phyloP scores from a whole-genome alignment of 2,329 filamentous ascomycete species.

The Aspergillus sp. region DNA sequence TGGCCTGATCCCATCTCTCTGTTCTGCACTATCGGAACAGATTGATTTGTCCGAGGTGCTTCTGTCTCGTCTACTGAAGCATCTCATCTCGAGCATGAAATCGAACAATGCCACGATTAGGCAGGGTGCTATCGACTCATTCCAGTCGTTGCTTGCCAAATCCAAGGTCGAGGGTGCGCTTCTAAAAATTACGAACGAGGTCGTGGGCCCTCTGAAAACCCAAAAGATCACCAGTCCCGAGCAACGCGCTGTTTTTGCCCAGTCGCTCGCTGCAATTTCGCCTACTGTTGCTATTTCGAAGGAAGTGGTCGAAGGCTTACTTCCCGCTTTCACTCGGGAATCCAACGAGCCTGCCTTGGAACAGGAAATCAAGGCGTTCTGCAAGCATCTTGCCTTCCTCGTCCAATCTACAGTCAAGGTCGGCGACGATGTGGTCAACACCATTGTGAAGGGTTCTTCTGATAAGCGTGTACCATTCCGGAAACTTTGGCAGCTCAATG shows the following conservation, averaged over 20 bases:
- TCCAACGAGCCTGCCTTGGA: constrained; percentile 75
- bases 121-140: constrained; percentile 65
- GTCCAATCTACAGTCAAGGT: constrained; percentile 54
- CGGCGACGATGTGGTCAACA: constrained; percentile 59
- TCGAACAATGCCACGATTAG: constrained; percentile 76
- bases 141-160: constrained; percentile 58
- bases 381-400: constrained; percentile 55
- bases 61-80: constrained; percentile 67
- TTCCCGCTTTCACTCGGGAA: constrained; percentile 67
- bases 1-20: constrained; percentile 65
- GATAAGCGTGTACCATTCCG: constrained; percentile 77
- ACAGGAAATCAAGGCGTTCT: constrained; percentile 65
- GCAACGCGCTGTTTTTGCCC: constrained; percentile 72
- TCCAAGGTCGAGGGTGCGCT: constrained; percentile 53
- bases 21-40: constrained; percentile 57
- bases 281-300: constrained; percentile 54
- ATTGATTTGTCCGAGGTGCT: constrained; percentile 74
- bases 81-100: constrained; percentile 80
- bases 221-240: constrained; percentile 79
- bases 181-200: constrained; percentile 64
- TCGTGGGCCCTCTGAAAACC: constrained; percentile 68
- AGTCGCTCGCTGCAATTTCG: constrained; percentile 63
- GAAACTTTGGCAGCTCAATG: constrained; percentile 69
- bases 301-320: constrained; percentile 59
- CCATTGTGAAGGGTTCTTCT: constrained; percentile 68